Evolutionary conservation across 805 yeast species (phyloP), one percentile per base, ranked within the genome.

Genomic region (Cyberlindnera japonica): DNA sequence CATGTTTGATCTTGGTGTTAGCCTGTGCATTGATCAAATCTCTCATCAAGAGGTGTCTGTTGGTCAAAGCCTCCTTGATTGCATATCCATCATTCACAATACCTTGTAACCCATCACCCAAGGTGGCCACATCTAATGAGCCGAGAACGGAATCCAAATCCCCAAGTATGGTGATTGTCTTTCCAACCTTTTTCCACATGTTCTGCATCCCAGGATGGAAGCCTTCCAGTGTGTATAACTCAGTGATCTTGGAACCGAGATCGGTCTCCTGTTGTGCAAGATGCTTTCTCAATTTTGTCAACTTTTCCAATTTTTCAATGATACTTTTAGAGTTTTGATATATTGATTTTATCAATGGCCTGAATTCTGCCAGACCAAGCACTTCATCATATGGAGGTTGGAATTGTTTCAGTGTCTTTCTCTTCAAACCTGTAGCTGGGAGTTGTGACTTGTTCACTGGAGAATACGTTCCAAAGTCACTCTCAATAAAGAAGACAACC

Each of bases 361-460:
- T 69, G 60, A 90, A 88, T 37, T 77, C 83, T 0, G 93, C 89
- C 45, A 93, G 71, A 46, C 83, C 93, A 19, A 75, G 72, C 34
- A 79, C 81, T 29, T 87, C 91, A 62, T 91, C 99, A 54, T 82
- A 87, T 1, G 99, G 99, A 2, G 95, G 86, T 30, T 85, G 82
- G 33, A 90, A 72, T 59, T 93, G 99, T 61, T 93, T 93, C 55
- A 93, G 71, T 2, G 98, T 89, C 61, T 85, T 86, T 37, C 99
- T 76, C 47, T 81, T 79, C 19, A 93, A 61, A 0, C 98, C 99
- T 13, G 95, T 79, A 1, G 96, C 95, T 35, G 81, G 80, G 23
- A 80, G 73, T 33, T 73, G 67, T 30, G 73, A 67, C 51, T 77
- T 74, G 48, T 79, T 81, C 11, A 68, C 60, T 4, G 75, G 74